phyloP scores from a whole-genome alignment of 2,329 filamentous ascomycete species.

The Stemphylium beticola region DNA sequence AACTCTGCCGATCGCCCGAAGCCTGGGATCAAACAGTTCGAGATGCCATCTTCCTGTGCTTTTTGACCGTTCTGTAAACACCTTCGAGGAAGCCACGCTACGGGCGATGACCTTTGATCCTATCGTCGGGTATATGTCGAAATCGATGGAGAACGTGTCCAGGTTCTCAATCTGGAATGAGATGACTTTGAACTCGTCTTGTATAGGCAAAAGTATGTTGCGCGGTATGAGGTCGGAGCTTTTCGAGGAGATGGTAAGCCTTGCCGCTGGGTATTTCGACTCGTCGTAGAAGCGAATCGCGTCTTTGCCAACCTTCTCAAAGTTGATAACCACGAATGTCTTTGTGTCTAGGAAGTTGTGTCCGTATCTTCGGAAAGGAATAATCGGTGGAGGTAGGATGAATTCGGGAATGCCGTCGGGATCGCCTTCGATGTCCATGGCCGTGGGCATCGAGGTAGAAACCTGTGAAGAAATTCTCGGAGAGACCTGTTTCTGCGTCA shows the following conservation, averaged over 20 bases:
- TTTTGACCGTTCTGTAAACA: constrained; percentile 77
- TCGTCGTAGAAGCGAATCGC: constrained; percentile 96
- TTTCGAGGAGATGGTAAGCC: constrained; percentile 95
- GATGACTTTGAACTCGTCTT: constrained; percentile 91
- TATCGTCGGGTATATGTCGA: constrained; percentile 97
- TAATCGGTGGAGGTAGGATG: constrained; percentile 92
- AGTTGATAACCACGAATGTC: constrained; percentile 91
- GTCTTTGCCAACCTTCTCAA: constrained; percentile 74
- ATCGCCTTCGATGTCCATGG: constrained; percentile 69
- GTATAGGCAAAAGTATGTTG: constrained; percentile 92
- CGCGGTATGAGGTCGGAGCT: constrained; percentile 94
- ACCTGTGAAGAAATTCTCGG: constrained; percentile 52
- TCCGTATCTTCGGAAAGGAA: constrained; percentile 90
- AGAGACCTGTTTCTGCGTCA: constrained; percentile 42
- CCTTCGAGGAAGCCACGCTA: constrained; percentile 86
- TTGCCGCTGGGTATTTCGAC: constrained; percentile 92
- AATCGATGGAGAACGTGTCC: constrained; percentile 91
- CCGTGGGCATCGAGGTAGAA: constrained; percentile 47
- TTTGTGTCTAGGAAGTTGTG: constrained; percentile 99
- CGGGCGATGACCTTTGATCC: constrained; percentile 97
- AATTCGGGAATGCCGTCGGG: constrained; percentile 89
- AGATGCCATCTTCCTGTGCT: constrained; percentile 82
- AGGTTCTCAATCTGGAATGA: constrained; percentile 96
- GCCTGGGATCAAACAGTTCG: constrained; percentile 88
- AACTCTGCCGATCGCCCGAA: constrained; percentile 91